phyloP scores from a whole-genome alignment of 208 protist genomes.

The Wallacemonas sp. region DNA sequence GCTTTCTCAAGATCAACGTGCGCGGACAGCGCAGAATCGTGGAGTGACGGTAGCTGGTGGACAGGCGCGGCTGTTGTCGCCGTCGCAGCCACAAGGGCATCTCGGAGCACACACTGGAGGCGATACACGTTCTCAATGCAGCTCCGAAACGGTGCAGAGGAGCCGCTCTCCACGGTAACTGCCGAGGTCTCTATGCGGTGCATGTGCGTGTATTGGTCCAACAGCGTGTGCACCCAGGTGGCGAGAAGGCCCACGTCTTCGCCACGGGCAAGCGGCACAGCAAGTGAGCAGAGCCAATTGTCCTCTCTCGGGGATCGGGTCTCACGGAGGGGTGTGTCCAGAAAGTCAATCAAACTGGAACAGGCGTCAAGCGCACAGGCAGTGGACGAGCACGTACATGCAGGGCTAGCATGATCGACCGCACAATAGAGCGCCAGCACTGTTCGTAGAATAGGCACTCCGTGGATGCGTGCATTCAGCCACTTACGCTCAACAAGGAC shows the following conservation, averaged over 20 bases:
- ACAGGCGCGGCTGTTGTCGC: not conserved
- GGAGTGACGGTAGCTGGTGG: too few species aligned
- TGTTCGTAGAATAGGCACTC: not conserved
- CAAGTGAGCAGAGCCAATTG: too few species aligned
- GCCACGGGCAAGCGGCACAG: not conserved
- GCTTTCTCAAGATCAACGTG: too few species aligned
- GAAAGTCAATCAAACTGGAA: too few species aligned
- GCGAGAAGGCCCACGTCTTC: not conserved
- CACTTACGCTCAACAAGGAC: not conserved
- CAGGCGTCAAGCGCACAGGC: not conserved
- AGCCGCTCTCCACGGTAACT: too few species aligned
- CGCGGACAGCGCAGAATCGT: too few species aligned
- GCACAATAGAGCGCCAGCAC: not conserved
- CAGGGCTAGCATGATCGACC: too few species aligned
- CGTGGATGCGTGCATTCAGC: not conserved
- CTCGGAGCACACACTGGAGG: not conserved
- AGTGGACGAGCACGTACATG: not conserved
- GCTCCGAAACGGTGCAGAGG: too few species aligned
- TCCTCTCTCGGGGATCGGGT: too few species aligned
- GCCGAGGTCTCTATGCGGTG: not conserved
- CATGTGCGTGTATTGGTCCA: constrained; percentile 8
- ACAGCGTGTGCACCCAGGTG: not conserved
- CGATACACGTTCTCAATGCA: constrained; percentile 9
- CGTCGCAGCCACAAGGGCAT: not conserved
- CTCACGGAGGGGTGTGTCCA: too few species aligned